These are phyloP conservation scores for Plantago coronopus DNA, from an alignment of 305 asterid species.

Conservation along the genomic window DNA sequence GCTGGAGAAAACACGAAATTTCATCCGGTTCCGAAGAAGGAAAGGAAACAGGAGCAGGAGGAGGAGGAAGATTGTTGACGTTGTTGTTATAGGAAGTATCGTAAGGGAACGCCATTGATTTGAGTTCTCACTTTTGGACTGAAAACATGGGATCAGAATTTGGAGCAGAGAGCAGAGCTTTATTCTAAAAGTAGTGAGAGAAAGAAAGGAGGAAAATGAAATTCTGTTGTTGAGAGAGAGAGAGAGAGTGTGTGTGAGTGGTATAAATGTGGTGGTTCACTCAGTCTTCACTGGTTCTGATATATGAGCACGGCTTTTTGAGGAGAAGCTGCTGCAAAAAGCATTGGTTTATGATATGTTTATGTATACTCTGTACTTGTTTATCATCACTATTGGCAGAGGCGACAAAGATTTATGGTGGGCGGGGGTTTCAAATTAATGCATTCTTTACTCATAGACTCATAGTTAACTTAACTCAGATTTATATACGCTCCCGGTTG, in stretches of 20 bases:
- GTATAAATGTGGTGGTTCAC: background rate
- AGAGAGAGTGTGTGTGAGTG: constrained; percentile 6
- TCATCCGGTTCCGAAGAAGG: constrained; percentile 47
- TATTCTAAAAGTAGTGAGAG: too few species aligned
- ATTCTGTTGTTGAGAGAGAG: background rate
- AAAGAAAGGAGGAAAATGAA: background rate
- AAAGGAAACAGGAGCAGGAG: constrained; percentile 20
- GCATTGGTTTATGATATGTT: background rate
- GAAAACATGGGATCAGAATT: constrained; percentile 20
- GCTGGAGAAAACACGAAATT: constrained; percentile 59
- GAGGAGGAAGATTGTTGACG: constrained; percentile 17
- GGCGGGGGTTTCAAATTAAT: constrained; percentile 12
- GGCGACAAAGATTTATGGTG: constrained; percentile 11
- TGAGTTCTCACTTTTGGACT: constrained; percentile 18
- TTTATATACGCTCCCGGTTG: too few species aligned
- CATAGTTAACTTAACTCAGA: too few species aligned
- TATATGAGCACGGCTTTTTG: constrained; percentile 25
- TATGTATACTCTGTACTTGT: constrained; percentile 12
- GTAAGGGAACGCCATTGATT: constrained; percentile 51
- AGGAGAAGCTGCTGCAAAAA: constrained; percentile 12
- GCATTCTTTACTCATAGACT: too few species aligned
- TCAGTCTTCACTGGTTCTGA: background rate
- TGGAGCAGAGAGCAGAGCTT: background rate
- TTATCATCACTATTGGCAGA: background rate
- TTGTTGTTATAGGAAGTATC: constrained; percentile 7